Evolutionary conservation across 2,329 filamentous ascomycete species (phyloP).

Genomic region (Alternaria conjuncta): DNA sequence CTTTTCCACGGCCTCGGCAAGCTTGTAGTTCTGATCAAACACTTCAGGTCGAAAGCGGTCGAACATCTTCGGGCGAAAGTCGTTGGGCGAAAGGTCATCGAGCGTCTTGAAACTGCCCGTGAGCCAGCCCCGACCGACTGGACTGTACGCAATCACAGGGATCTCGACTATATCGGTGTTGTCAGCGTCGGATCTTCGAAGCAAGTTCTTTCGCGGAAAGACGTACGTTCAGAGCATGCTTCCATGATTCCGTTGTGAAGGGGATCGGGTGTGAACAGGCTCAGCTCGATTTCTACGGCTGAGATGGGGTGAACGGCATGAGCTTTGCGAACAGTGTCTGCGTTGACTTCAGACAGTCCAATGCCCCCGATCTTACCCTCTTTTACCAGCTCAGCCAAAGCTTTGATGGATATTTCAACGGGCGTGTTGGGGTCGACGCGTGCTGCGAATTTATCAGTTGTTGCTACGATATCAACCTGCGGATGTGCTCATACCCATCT

Average conservation of each 20-base stretch:
- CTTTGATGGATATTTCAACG: conserved; percentile 47
- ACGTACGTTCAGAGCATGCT: conserved; percentile 49
- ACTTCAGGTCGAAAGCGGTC: conserved; percentile 68
- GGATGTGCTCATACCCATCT: background rate
- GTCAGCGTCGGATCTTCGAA: background rate
- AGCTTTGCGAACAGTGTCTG: conserved; percentile 51
- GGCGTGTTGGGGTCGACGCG: conserved; percentile 18
- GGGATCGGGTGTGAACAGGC: conserved; percentile 60
- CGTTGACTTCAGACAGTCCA: conserved; percentile 48
- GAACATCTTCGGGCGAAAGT: conserved; percentile 48
- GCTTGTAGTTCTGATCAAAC: conserved; percentile 67
- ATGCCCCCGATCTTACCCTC: conserved; percentile 49
- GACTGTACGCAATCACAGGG: conserved; percentile 69
- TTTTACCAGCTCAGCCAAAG: conserved; percentile 27
- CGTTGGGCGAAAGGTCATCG: conserved; percentile 62
- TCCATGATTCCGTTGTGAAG: conserved; percentile 61
- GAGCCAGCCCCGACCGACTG: conserved; percentile 65
- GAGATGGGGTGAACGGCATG: conserved; percentile 59
- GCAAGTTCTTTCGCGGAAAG: background rate
- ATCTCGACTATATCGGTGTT: conserved; percentile 57
- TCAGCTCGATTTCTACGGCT: conserved; percentile 64
- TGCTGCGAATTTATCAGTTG: background rate
- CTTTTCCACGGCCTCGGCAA: conserved; percentile 65
- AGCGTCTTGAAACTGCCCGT: conserved; percentile 47
- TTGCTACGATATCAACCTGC: background rate